These are phyloP conservation scores for Rhinocladiella mackenziei DNA, from an alignment of 2,329 filamentous ascomycete genomes.

Conservation along the genomic window DNA sequence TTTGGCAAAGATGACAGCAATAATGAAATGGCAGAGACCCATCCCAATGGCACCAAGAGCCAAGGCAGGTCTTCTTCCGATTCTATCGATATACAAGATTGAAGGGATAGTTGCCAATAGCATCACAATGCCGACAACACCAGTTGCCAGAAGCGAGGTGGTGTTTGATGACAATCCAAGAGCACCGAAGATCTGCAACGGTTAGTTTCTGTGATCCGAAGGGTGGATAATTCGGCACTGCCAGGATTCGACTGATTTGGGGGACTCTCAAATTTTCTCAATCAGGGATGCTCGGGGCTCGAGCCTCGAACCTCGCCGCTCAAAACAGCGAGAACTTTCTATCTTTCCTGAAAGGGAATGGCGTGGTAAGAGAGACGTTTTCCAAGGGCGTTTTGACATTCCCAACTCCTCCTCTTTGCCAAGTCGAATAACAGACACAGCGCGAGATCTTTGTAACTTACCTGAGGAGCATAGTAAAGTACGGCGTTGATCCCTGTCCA, in stretches of 20 bases:
- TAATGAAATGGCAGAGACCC: conserved; percentile 66
- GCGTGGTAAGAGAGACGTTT: too few relatives aligned
- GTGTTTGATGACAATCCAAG: conserved; percentile 38
- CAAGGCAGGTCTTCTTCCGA: conserved; percentile 41
- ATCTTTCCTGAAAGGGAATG: too few relatives aligned
- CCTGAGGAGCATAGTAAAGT: conserved; percentile 38
- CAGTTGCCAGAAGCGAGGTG: conserved; percentile 38
- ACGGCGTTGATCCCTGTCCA: conserved; percentile 51
- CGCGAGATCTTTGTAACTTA: background rate
- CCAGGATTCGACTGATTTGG: too few relatives aligned
- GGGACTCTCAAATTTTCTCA: too few relatives aligned
- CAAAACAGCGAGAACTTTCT: too few relatives aligned
- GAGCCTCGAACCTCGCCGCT: too few relatives aligned
- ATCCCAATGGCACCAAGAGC: conserved; percentile 61
- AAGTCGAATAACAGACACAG: background rate
- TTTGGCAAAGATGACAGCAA: conserved; percentile 64
- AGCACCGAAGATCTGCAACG: conserved; percentile 35
- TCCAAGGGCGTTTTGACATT: too few relatives aligned
- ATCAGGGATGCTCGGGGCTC: too few relatives aligned
- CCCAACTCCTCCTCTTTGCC: background rate
- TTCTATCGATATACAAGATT: conserved; percentile 40
- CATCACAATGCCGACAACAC: conserved; percentile 40
- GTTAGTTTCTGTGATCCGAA: conserved; percentile 19
- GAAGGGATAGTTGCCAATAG: conserved; percentile 41
- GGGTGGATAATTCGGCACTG: too few relatives aligned